A percentile compares a stretch with the other conserved stretches of the same genome.
These are phyloP conservation scores for Syzygium jambos DNA, from an alignment of 345 rosid genomes.

Conservation along the genomic window DNA sequence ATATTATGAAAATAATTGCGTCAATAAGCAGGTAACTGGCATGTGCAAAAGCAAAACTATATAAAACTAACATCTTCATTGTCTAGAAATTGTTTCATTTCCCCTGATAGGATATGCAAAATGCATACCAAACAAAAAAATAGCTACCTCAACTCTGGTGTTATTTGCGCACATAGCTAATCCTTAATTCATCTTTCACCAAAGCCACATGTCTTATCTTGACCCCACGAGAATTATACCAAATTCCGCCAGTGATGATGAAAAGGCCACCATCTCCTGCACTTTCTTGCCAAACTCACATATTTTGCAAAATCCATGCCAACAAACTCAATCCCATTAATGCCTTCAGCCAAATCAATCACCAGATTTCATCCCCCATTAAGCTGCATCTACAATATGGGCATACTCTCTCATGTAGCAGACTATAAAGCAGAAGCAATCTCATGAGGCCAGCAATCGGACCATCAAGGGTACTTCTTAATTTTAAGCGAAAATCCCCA, in stretches of 20 bases:
- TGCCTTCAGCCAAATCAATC: not conserved
- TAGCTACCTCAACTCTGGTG: not conserved
- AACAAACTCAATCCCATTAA: not conserved
- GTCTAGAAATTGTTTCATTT: not conserved
- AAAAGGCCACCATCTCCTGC: not conserved
- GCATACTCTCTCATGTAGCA: not conserved
- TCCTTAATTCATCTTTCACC: not conserved
- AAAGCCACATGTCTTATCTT: not conserved
- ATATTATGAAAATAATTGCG: not conserved
- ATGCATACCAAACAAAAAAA: not conserved
- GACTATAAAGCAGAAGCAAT: not conserved
- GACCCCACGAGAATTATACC: not conserved
- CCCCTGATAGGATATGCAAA: not conserved
- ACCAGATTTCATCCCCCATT: not conserved
- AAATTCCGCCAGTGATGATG: not conserved
- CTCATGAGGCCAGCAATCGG: not conserved
- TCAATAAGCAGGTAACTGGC: not conserved
- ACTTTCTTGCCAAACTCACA: not conserved
- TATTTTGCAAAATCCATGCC: not conserved
- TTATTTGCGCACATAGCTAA: not conserved
- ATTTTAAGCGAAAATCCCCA: not conserved
- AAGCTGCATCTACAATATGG: not conserved
- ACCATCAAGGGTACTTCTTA: not conserved
- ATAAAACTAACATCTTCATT: not conserved
- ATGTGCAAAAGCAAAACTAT: not conserved